Conservation (phyloP, 352 stramenopile genomes). For the Achlya hypogyna region DNA sequence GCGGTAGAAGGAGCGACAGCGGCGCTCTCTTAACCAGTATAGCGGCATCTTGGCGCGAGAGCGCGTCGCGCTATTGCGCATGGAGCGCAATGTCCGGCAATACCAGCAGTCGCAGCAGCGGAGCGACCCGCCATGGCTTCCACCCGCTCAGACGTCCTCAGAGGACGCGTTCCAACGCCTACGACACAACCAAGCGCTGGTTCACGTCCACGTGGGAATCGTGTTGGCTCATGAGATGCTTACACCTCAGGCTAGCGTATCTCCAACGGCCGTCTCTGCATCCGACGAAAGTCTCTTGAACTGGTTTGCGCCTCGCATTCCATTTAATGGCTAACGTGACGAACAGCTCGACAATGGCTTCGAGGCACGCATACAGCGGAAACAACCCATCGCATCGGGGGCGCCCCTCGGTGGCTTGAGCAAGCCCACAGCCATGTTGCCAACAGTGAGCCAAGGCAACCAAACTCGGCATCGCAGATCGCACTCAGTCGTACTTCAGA, state of each 20-base stretch:
- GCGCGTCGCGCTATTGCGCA: constrained; percentile 3
- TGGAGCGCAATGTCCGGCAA: not conserved
- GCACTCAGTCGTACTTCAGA: not conserved
- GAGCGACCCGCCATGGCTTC: not conserved
- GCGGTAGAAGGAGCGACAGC: not conserved
- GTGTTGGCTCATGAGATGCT: not conserved
- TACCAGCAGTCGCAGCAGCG: not conserved
- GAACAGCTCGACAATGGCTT: not conserved
- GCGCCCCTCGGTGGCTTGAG: too few relatives aligned
- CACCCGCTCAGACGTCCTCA: not conserved
- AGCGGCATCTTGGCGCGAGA: constrained; percentile 11
- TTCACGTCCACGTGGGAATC: not conserved
- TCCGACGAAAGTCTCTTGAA: not conserved
- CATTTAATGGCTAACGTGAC: not conserved
- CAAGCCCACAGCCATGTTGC: too few relatives aligned
- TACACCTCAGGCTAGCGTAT: not conserved
- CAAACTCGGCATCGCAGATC: not conserved
- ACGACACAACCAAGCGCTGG: not conserved
- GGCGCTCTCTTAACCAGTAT: not conserved
- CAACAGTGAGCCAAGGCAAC: too few relatives aligned
- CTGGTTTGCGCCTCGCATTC: not conserved
- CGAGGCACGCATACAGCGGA: not conserved
- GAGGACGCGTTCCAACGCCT: not conserved
- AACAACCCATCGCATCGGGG: too few relatives aligned
- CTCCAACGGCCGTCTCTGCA: not conserved